Conservation (phyloP, 371 early-diverging fungal genomes). For the Apophysomyces elegans region DNA sequence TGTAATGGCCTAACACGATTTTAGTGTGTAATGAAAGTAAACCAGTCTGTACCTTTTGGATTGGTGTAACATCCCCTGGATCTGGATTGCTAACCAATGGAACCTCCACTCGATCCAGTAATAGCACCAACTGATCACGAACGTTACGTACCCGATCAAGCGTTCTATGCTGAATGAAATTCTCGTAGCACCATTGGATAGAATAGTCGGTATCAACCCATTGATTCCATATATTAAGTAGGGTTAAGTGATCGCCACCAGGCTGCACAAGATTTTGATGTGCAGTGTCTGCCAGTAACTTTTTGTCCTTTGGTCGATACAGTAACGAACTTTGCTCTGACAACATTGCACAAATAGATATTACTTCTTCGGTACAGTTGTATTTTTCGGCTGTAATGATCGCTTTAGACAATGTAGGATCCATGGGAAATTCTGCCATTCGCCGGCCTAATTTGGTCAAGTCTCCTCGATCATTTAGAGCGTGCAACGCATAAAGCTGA, state of each 20-base stretch:
- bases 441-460: constrained; percentile 96
- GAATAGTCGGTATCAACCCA: constrained; percentile 96
- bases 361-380: constrained; percentile 90
- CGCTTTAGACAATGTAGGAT: constrained; percentile 95
- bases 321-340: constrained; percentile 91
- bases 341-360: constrained; percentile 90
- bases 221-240: constrained; percentile 94
- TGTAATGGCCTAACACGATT: constrained; percentile 72
- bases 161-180: constrained; percentile 92
- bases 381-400: constrained; percentile 92
- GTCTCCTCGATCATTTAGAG: constrained; percentile 90
- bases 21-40: constrained; percentile 1
- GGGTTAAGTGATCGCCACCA: constrained; percentile 92
- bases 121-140: constrained; percentile 90
- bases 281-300: constrained; percentile 92
- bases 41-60: constrained; percentile 65
- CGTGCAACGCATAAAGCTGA: constrained; percentile 95
- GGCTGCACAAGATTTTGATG: constrained; percentile 81
- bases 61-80: constrained; percentile 74
- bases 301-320: constrained; percentile 95
- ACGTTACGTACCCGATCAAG: constrained; percentile 92
- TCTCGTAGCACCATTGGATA: constrained; percentile 95
- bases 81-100: constrained; percentile 78
- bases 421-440: constrained; percentile 99
- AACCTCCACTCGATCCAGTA: constrained; percentile 94